Evolutionary conservation across 306 rosid genomes (phyloP).

Genomic region (Herpetospermum pedunculosum): DNA sequence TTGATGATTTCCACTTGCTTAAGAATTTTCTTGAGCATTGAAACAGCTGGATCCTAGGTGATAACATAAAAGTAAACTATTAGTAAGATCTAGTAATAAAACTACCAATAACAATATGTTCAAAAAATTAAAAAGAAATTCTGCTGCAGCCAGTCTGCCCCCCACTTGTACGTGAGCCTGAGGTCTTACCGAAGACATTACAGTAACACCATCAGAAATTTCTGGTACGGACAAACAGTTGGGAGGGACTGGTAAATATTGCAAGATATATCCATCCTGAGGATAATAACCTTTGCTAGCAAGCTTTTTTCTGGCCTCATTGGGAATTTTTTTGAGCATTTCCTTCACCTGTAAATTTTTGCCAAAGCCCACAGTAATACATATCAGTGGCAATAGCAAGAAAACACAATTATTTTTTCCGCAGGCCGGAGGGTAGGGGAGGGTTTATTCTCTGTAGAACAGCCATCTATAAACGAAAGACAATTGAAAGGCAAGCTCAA

Average conservation of each 20-base stretch:
- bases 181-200: slow-evolving; percentile 71
- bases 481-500: background rate
- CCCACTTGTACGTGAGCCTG: background rate
- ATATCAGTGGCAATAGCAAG: slow-evolving; percentile 1
- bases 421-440: background rate
- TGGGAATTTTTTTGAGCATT: slow-evolving; percentile 61
- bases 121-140: background rate
- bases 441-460: background rate
- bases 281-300: slow-evolving; percentile 66
- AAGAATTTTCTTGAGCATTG: slow-evolving; percentile 67
- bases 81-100: background rate
- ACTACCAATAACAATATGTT: background rate
- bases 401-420: background rate
- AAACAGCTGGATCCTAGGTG: slow-evolving; percentile 72
- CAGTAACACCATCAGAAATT: slow-evolving; percentile 89
- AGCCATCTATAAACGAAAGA: background rate
- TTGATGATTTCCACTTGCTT: slow-evolving; percentile 55
- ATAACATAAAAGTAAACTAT: background rate
- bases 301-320: slow-evolving; percentile 56
- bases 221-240: slow-evolving; percentile 86
- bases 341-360: slow-evolving; percentile 45
- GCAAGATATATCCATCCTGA: slow-evolving; percentile 75
- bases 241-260: slow-evolving; percentile 79
- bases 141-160: slow-evolving; percentile 8
- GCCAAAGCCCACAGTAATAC: slow-evolving; percentile 10